A percentile compares a stretch with the other conserved stretches of the same genome.
Evolutionary conservation across 306 rosid species (phyloP).

Genomic region (Coriaria nepalensis): DNA sequence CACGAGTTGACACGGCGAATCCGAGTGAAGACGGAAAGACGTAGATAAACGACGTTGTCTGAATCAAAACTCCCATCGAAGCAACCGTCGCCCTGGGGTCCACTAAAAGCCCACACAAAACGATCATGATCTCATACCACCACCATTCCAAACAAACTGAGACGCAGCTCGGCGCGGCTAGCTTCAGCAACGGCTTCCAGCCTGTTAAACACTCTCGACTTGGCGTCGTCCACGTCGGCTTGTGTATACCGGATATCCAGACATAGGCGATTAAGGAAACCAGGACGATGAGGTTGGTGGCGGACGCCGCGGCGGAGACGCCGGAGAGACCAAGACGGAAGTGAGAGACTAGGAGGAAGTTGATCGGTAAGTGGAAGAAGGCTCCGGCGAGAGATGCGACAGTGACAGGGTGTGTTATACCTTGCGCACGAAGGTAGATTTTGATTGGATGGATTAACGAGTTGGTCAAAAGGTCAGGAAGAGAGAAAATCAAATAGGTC

Average conservation of each 20-base stretch:
- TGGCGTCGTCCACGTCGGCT: conserved; percentile 52
- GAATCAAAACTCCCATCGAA: conserved; percentile 81
- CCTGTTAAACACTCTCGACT: conserved; percentile 49
- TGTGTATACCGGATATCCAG: conserved; percentile 32
- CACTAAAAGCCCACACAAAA: conserved; percentile 61
- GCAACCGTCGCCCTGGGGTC: conserved; percentile 85
- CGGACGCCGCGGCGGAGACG: conserved; percentile 59
- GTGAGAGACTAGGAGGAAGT: conserved; percentile 17
- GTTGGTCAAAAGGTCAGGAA: conserved; percentile 80
- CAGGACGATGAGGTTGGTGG: conserved; percentile 37
- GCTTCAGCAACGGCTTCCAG: conserved; percentile 51
- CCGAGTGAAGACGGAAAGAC: conserved; percentile 80
- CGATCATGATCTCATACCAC: conserved; percentile 98
- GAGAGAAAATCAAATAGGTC: conserved; percentile 40
- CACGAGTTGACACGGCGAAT: conserved; percentile 71
- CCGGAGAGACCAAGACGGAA: conserved; percentile 41
- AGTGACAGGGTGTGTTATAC: conserved; percentile 59
- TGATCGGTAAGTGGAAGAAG: conserved; percentile 40
- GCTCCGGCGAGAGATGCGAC: conserved; percentile 61
- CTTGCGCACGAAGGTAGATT: conserved; percentile 84
- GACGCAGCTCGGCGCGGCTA: conserved; percentile 80
- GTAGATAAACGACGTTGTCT: conserved; percentile 73
- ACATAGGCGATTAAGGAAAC: conserved; percentile 19
- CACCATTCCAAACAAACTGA: conserved; percentile 96
- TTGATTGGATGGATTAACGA: conserved; percentile 71